phyloP scores from a whole-genome alignment of 495 filamentous ascomycete species.

The Physcia stellaris region DNA sequence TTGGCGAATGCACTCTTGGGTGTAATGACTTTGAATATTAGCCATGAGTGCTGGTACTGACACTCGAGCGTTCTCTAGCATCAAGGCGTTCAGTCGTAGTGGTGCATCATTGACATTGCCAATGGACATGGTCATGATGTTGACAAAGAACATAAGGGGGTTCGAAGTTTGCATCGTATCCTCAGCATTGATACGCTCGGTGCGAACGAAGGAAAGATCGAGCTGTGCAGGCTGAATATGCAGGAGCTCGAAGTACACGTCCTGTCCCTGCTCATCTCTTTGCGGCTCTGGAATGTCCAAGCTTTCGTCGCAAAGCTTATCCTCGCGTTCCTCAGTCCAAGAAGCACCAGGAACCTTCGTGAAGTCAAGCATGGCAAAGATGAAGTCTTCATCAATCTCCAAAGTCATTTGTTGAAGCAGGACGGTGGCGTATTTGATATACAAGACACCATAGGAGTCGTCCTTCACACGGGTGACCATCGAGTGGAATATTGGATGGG shows the following conservation, averaged over 20 bases:
- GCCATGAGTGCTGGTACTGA: conserved; percentile 69
- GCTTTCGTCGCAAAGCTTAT: conserved; percentile 74
- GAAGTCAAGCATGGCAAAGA: conserved; percentile 90
- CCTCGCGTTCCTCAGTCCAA: conserved; percentile 72
- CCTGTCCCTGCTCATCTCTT: conserved; percentile 66
- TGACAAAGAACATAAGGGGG: conserved; percentile 94
- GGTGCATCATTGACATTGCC: conserved; percentile 98
- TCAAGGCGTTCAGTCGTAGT: conserved; percentile 77
- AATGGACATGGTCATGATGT: conserved; percentile 97
- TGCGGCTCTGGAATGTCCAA: conserved; percentile 88
- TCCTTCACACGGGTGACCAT: conserved; percentile 93
- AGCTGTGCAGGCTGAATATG: conserved; percentile 97
- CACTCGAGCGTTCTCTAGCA: conserved; percentile 90
- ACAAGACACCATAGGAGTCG: conserved; percentile 92
- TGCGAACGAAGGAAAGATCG: conserved; percentile 92
- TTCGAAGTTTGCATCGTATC: conserved; percentile 76
- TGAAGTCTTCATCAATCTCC: conserved; percentile 95
- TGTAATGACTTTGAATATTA: conserved; percentile 86
- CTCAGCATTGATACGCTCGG: conserved; percentile 90
- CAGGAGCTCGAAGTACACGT: conserved; percentile 94
- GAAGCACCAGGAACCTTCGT: conserved; percentile 88
- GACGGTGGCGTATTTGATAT: conserved; percentile 94
- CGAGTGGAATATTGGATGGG: conserved; percentile 84
- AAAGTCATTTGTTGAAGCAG: conserved; percentile 96
- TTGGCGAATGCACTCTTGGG: conserved; percentile 87